Base-by-base conservation (phyloP, 106 monocot genomes). In the Gastrodia elata region DNA sequence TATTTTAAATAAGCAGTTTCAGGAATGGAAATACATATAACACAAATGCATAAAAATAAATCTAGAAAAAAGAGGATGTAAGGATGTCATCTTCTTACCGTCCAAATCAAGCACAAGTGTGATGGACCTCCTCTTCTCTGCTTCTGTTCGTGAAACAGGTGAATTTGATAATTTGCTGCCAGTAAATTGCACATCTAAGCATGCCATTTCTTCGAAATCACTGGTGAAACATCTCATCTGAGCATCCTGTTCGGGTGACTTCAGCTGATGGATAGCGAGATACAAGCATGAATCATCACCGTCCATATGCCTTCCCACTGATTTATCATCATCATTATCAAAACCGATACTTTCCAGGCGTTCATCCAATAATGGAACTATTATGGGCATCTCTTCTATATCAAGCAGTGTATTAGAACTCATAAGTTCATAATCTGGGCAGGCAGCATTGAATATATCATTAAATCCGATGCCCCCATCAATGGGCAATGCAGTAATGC, bases 291-390 rank as follows among this genome's bases (percentile, higher is more conserved):
- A 52, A 37, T 86, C 81, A 74, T 85, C 78, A 13, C 74, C 68
- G 34, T 85, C 38, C 34, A 75, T 35, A 39, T 28, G 44, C 32
- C 78, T 77, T 13, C 77, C 82, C 52, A 30, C 24, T 0, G 58
- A 79, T 30, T 42, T 56, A n/a, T 70, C 75, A 77, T 83, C 79
- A n/a, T 70, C 75, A 77, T 83, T 77, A 73, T 30, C n/a, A 24
- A 32, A 38, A 55, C 42, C 55, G 71, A 42, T 67, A 22, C n/a
- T 68, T 41, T 81, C 79, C 32, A 57, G 18, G 2, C 56, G 76
- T 71, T 78, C 75, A 46, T 85, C 87, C n/a, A 80, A 67, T 22
- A 81, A 86, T 68, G 89, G 84, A 35, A 82, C 48, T 64, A 83
- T 76, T 76, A 84, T 76, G 38, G 44, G 82, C 73, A 72, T 81